Base-by-base conservation (phyloP, 345 rosid genomes). In the Eucalyptus sideroxylon region DNA sequence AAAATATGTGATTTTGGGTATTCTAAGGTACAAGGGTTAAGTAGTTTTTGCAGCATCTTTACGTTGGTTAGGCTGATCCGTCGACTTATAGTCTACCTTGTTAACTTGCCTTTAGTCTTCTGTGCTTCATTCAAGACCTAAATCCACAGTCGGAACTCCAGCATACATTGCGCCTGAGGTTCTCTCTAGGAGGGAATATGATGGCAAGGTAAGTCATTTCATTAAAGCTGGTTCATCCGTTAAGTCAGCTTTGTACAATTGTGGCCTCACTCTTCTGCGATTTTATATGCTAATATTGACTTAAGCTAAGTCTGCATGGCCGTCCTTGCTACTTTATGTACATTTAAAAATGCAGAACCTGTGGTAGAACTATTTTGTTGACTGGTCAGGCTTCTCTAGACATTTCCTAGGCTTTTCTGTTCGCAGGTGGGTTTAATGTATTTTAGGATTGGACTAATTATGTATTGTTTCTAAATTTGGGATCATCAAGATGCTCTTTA, bases 1-100 rank as follows among this genome's bases (percentile, higher is more conserved):
- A 96, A 96, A 93, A 95, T 96, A 82, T 96, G 99, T 88, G 99
- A 96, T 89, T 96, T 96, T 91, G 99, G 99, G 60, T 96, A 96
- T 91, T 96, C 99, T 40, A 96, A 95, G 96, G 95, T 94, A 88
- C 62, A 16, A 12, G 31, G 16, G 42, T 11, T 27, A 51, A 60
- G 45, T 50, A 87, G 69, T 87, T 87, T 44, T 55, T 55, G 31
- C 88, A 34, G 67, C 88, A 37, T 77, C 47, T 37, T 11, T 77
- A 21, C 83, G 2, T 77, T 77, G 47, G 16, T 40, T 40, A 77
- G 85, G 47, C 85, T 77, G 85, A 77, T 40, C 7, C 5, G 16
- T 77, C 5, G 3, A 40, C 83, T 77, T 40, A 77, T 40, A 21
- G 16, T 77, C 30, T 40, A 40, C 47, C 47, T 77, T 40, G 85